Evolutionary conservation across 2,329 filamentous ascomycete species (phyloP).

Genomic region (Trichoderma lentiforme): DNA sequence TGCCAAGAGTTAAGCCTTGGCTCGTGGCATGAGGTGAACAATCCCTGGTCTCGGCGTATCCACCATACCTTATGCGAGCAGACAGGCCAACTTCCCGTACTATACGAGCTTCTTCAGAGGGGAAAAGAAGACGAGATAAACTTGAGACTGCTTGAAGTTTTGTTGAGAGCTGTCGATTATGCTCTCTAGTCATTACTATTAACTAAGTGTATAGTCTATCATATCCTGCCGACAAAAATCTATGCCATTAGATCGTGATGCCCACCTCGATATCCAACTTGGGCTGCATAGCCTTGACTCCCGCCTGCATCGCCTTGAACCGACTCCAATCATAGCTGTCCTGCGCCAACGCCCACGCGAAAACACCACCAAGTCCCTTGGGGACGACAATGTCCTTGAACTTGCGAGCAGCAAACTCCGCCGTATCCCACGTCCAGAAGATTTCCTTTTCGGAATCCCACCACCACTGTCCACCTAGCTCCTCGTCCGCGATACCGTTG

Average conservation of each 20-base stretch:
- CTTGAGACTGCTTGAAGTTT: neutral
- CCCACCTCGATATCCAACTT: neutral
- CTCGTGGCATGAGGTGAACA: neutral
- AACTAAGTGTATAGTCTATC: neutral
- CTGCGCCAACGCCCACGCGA: constrained; percentile 53
- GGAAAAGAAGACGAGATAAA: neutral
- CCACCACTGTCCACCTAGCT: constrained; percentile 53
- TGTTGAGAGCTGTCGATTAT: neutral
- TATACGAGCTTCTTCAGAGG: neutral
- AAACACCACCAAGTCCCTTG: constrained; percentile 46
- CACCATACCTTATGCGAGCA: neutral
- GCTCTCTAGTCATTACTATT: neutral
- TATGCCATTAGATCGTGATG: neutral
- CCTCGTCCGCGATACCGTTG: constrained; percentile 42
- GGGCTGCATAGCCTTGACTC: constrained; percentile 5
- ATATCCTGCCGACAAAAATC: neutral
- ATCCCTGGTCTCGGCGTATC: neutral
- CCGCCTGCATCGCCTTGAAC: constrained; percentile 40
- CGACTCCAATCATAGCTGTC: constrained; percentile 44
- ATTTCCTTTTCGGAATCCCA: constrained; percentile 44
- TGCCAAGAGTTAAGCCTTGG: neutral
- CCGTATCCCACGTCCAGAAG: constrained; percentile 57
- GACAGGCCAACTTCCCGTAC: neutral
- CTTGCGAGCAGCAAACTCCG: constrained; percentile 46
- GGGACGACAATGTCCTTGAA: constrained; percentile 42